Conservation (phyloP, 805 yeast genomes). For the Saturnispora quitensis region DNA sequence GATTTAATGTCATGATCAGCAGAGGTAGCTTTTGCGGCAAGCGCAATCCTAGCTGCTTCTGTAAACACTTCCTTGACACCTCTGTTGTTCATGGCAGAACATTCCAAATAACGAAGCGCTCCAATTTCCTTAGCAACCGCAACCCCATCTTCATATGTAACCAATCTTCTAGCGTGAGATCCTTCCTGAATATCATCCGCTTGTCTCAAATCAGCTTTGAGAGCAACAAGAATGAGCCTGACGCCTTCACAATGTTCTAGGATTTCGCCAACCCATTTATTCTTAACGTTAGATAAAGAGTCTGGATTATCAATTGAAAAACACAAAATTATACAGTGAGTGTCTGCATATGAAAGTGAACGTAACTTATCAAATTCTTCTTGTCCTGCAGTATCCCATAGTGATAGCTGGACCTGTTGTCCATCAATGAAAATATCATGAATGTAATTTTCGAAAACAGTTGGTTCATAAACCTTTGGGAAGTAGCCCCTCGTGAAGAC, state of each 20-base stretch:
- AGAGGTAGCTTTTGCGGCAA: slow-evolving; percentile 58
- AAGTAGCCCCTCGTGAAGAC: slow-evolving; percentile 96
- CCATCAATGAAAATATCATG: slow-evolving; percentile 96
- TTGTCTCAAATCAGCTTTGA: slow-evolving; percentile 86
- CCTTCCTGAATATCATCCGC: slow-evolving; percentile 35
- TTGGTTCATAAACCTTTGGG: slow-evolving; percentile 97
- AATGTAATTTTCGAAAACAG: slow-evolving; percentile 94
- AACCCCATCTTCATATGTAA: slow-evolving; percentile 88
- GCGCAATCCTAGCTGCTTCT: slow-evolving; percentile 95
- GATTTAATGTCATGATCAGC: slow-evolving; percentile 30
- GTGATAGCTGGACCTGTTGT: slow-evolving; percentile 79
- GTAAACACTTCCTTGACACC: slow-evolving; percentile 99
- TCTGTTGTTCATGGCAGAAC: slow-evolving; percentile 91
- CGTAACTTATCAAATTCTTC: slow-evolving; percentile 95
- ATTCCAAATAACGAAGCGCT: slow-evolving; percentile 89
- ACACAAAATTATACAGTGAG: slow-evolving; percentile 95
- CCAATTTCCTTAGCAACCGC: slow-evolving; percentile 89
- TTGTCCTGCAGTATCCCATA: slow-evolving; percentile 99
- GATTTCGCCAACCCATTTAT: slow-evolving; percentile 95
- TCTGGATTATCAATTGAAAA: slow-evolving; percentile 91
- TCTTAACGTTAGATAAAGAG: slow-evolving; percentile 88
- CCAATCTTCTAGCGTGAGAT: slow-evolving; percentile 39
- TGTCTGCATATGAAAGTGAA: slow-evolving; percentile 86
- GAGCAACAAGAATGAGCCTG: slow-evolving; percentile 83
- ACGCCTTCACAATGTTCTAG: slow-evolving; percentile 97